Base-by-base conservation (phyloP, 805 yeast genomes). In the Wickerhamomyces silvicola region DNA sequence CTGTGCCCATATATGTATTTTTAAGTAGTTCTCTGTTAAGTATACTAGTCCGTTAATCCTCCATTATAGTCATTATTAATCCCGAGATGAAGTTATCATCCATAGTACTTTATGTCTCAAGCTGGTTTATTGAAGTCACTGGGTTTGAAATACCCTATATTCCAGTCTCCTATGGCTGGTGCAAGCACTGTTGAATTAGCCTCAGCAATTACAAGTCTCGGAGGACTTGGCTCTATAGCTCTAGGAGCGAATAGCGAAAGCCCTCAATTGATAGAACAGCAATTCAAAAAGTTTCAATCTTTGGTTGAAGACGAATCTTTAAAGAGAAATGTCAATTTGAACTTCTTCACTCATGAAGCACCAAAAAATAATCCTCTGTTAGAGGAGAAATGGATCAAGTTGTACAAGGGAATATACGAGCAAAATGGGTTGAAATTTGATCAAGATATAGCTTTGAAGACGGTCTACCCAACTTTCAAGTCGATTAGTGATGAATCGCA, bases 81-180 rank as follows among this genome's bases (percentile, higher is more conserved):
- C n/a, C n/a, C n/a, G n/a, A n/a, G n/a, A n/a, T n/a, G n/a, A n/a
- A n/a, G n/a, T n/a, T n/a, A n/a, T n/a, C n/a, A n/a, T n/a, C n/a
- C n/a, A n/a, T n/a, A n/a, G n/a, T n/a, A n/a, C n/a, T n/a, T n/a
- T n/a, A n/a, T n/a, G n/a, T n/a, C n/a, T n/a, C n/a, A n/a, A n/a
- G n/a, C n/a, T n/a, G n/a, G n/a, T n/a, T n/a, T n/a, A n/a, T n/a
- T 46, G 7, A 25, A 25, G 7, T 33, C 35, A 5, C 41, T 65
- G 15, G 63, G 59, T 4, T 36, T 64, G n/a, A 55, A 44, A 27
- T 48, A 47, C 33, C 77, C 75, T 4, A 53, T 75, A 4, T 52
- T 75, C 22, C 78, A 72, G 44, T 64, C 80, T 1, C 80, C 81
- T 14, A 74, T 75, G 80, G 78, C 80, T 1, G 78, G 79, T 1